Evolutionary conservation across 768 basidiomycete genomes (phyloP).

Genomic region (Suillus hirtellus): DNA sequence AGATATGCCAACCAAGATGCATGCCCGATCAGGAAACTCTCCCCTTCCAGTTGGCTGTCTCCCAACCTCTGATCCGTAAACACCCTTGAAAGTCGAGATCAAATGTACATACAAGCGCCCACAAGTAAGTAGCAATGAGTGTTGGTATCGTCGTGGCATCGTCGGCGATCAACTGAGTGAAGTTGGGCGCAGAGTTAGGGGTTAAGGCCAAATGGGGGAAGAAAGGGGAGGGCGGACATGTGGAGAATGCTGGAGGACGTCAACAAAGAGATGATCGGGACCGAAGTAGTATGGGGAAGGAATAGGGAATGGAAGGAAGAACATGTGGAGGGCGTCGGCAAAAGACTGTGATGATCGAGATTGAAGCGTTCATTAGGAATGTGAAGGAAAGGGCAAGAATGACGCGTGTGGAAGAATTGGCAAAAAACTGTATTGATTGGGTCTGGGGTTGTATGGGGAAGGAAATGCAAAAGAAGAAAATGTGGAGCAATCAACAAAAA

Average conservation of each 20-base stretch:
- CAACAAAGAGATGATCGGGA: neutral
- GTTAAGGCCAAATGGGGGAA: neutral
- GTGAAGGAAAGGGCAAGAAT: neutral
- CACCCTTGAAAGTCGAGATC: neutral
- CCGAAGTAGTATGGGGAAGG: neutral
- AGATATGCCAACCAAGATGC: neutral
- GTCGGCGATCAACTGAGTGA: neutral
- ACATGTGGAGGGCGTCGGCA: neutral
- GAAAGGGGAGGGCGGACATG: neutral
- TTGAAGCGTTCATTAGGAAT: neutral
- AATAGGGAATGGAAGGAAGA: neutral
- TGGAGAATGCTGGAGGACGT: neutral
- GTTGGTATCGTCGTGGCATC: neutral
- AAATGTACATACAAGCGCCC: neutral
- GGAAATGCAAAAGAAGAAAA: neutral
- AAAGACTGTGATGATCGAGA: neutral
- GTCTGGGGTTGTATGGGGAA: neutral
- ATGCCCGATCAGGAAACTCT: neutral
- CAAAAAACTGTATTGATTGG: neutral
- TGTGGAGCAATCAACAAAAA: neutral
- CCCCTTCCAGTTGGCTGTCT: neutral
- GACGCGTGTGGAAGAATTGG: neutral
- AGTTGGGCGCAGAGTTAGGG: neutral
- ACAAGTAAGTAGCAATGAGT: neutral
- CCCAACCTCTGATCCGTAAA: neutral